Evolutionary conservation across 345 rosid species (phyloP), one percentile per base, ranked within the genome.

Genomic region (Gossypium bickii): DNA sequence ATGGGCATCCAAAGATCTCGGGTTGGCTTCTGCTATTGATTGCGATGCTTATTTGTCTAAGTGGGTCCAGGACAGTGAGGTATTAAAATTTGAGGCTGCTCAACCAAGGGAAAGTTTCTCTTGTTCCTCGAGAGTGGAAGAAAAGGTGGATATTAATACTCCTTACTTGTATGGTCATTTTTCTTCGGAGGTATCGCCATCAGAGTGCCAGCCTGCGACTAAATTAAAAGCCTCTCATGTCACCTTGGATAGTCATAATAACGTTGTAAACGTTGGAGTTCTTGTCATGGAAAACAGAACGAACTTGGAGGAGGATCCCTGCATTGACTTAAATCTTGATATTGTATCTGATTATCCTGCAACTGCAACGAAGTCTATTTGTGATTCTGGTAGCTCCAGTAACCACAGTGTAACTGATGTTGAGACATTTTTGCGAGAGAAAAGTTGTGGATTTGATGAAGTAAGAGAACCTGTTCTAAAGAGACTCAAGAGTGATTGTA

Each of bases 301-400:
- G 79, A 85, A 80, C 81, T 61, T 80, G 73, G 80, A 87, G 81
- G 74, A 78, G 74, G 81, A 76, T 44, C 71, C 69, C 64, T 75
- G 82, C 61, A 62, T 89, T 78, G 94, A 87, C 81, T 80, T 93
- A 74, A 90, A 86, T 82, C 69, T 74, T 76, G 81, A 80, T 75
- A 71, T 73, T 64, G 77, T 69, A 52, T 76, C 83, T 25, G 78
- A 68, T 67, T 80, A 61, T 58, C 73, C 78, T 69, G 84, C 79
- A 78, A 84, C 78, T 69, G 84, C 79, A 77, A 84, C 83, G 75
- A 80, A 77, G 76, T 71, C 41, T 67, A 72, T 75, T 63, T 72
- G 64, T 70, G 76, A 47, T 78, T 74, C 79, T 77, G 84, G 76
- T 78, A 76, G 73, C 80, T 74, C 29, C 27, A 79, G 62, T 71